Evolutionary conservation across 352 stramenopile genomes (phyloP).

Genomic region (Pythium grandisporangium): DNA sequence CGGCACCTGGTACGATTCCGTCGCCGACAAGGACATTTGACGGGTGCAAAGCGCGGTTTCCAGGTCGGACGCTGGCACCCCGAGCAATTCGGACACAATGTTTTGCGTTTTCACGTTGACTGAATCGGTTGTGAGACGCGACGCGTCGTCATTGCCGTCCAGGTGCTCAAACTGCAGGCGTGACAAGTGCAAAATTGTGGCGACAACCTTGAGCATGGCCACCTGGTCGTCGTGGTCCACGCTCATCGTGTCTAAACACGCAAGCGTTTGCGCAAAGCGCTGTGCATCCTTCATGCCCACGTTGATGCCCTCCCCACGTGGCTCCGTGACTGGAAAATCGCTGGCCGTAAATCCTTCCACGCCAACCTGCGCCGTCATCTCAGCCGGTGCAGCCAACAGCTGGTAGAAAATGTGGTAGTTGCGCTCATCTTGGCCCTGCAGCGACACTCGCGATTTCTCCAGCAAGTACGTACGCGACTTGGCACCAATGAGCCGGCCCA

Average conservation of each 20-base stretch:
- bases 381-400: conserved; percentile 55
- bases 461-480: conserved; percentile 79
- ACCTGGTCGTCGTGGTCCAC: conserved; percentile 61
- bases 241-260: conserved; percentile 68
- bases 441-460: conserved; percentile 85
- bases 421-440: conserved; percentile 89
- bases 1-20: conserved; percentile 77
- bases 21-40: conserved; percentile 69
- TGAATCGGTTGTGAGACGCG: conserved; percentile 37
- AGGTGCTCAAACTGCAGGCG: conserved; percentile 52
- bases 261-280: conserved; percentile 63
- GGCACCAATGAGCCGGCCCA: conserved; percentile 75
- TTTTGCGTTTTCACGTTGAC: conserved; percentile 36
- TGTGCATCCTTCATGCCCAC: conserved; percentile 63
- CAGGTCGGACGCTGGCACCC: conserved; percentile 54
- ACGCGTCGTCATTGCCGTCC: conserved; percentile 58
- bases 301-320: conserved; percentile 31
- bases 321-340: conserved; percentile 79
- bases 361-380: conserved; percentile 46
- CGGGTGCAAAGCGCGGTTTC: conserved; percentile 63
- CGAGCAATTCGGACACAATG: conserved; percentile 55
- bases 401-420: conserved; percentile 99
- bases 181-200: conserved; percentile 76
- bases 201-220: conserved; percentile 72
- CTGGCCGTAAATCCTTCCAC: conserved; percentile 61